A percentile compares a stretch with the other conserved stretches of the same genome.
Evolutionary conservation across 345 rosid genomes (phyloP).

Genomic region (Diplotaxis tenuifolia): DNA sequence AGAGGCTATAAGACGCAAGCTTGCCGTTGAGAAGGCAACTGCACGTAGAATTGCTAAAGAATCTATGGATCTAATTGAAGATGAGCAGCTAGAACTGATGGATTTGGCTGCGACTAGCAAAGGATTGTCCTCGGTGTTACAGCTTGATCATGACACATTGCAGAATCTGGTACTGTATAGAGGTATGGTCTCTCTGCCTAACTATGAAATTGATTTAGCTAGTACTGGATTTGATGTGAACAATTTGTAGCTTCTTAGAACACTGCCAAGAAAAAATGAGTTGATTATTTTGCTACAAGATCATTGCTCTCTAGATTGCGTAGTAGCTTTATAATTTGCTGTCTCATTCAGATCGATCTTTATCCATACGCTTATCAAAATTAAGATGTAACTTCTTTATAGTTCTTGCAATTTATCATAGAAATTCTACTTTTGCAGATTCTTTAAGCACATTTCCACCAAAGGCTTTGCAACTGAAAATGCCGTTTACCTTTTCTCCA

Average conservation of each 20-base stretch:
- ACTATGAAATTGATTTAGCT: slow-evolving; percentile 8
- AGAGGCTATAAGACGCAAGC: slow-evolving; percentile 78
- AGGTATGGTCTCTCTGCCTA: slow-evolving; percentile 48
- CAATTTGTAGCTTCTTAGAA: neutral
- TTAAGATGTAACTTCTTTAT: slow-evolving; percentile 2
- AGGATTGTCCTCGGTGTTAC: slow-evolving; percentile 68
- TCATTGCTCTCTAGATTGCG: neutral
- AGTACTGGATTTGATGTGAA: slow-evolving; percentile 1
- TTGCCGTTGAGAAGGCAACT: slow-evolving; percentile 96
- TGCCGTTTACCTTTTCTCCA: slow-evolving; percentile 77
- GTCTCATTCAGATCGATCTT: neutral
- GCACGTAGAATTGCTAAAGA: slow-evolving; percentile 97
- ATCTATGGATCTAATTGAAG: slow-evolving; percentile 97
- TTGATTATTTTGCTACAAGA: neutral
- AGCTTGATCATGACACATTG: slow-evolving; percentile 78
- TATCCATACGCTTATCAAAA: neutral
- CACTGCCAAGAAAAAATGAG: neutral
- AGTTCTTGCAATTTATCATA: slow-evolving; percentile 6
- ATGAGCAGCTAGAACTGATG: slow-evolving; percentile 98
- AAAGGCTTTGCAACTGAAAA: slow-evolving; percentile 59
- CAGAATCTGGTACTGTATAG: slow-evolving; percentile 80
- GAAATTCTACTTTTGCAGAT: slow-evolving; percentile 45
- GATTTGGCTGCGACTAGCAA: slow-evolving; percentile 89
- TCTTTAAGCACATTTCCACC: slow-evolving; percentile 75
- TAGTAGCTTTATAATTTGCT: neutral